Conservation (phyloP, 2,329 filamentous ascomycete genomes). For the Penicillium sp. region DNA sequence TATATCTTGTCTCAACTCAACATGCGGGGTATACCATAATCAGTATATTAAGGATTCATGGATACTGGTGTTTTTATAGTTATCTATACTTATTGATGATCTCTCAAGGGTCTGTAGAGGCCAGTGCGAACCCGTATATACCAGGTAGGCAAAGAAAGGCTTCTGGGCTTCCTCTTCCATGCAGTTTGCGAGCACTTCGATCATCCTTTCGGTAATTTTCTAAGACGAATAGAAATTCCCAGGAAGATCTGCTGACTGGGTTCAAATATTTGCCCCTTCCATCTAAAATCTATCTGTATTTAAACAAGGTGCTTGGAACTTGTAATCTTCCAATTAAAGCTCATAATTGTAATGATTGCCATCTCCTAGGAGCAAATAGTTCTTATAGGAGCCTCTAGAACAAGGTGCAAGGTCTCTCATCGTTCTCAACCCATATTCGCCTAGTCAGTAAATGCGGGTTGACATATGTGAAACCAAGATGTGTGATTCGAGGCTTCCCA, state of each 20-base stretch:
- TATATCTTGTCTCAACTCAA: neutral
- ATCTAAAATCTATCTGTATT: neutral
- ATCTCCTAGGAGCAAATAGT: slow-evolving; percentile 19
- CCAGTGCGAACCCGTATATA: too few relatives aligned
- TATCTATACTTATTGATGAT: neutral
- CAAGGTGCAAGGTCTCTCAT: neutral
- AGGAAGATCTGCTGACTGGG: neutral
- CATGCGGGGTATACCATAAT: neutral
- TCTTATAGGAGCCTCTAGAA: slow-evolving; percentile 29
- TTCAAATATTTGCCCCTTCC: neutral
- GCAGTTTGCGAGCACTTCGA: slow-evolving; percentile 31
- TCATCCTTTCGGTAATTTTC: slow-evolving; percentile 18
- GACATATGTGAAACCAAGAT: neutral
- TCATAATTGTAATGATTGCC: slow-evolving; percentile 39
- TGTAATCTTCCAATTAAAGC: slow-evolving; percentile 4
- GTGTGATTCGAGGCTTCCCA: slow-evolving; percentile 12
- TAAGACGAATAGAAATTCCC: slow-evolving; percentile 1
- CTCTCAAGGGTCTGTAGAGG: slow-evolving; percentile 21
- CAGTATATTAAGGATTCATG: neutral
- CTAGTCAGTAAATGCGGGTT: slow-evolving; percentile 21
- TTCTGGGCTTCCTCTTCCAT: slow-evolving; percentile 36
- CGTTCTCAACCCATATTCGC: slow-evolving; percentile 12
- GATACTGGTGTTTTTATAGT: neutral
- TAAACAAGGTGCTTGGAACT: neutral
- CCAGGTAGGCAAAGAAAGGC: slow-evolving; percentile 47